Evolutionary conservation across 371 early-diverging fungal genomes (phyloP).

Genomic region (Chytridium lagenaria): DNA sequence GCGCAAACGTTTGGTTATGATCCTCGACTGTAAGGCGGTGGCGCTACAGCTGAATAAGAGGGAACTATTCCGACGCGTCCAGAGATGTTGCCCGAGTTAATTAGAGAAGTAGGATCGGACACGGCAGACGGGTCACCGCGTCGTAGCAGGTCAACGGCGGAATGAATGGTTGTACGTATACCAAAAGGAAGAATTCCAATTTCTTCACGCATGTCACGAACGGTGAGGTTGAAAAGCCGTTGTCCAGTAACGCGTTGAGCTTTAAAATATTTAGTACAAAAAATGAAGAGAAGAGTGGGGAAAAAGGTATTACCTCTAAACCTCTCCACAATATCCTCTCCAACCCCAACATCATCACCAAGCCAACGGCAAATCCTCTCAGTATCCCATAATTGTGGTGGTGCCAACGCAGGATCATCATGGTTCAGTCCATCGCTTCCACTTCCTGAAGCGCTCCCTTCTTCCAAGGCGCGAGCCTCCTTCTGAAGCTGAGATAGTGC

Average conservation of each 20-base stretch:
- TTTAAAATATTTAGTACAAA: neutral
- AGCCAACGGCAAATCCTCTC: neutral
- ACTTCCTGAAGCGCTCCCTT: neutral
- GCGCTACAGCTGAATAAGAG: no score
- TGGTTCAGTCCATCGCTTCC: neutral
- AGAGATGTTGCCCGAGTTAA: no score
- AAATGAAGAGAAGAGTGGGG: neutral
- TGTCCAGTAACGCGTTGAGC: neutral
- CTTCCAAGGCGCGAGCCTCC: neutral
- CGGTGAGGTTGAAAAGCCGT: neutral
- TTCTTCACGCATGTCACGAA: neutral
- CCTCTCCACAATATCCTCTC: neutral
- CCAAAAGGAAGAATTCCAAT: slow-evolving; percentile 2
- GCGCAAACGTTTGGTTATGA: no score
- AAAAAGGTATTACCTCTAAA: neutral
- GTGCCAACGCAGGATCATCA: neutral
- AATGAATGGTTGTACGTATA: neutral
- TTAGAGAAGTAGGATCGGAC: no score
- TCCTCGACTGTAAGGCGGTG: no score
- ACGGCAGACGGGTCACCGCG: neutral
- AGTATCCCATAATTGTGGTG: neutral
- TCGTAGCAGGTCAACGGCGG: neutral
- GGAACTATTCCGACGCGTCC: no score
- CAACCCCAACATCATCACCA: neutral
- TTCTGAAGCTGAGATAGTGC: neutral